A percentile compares a stretch with the other conserved stretches of the same genome.
Evolutionary conservation across 2,329 filamentous ascomycete genomes (phyloP).

Genomic region (Cryphonectria parasitica): DNA sequence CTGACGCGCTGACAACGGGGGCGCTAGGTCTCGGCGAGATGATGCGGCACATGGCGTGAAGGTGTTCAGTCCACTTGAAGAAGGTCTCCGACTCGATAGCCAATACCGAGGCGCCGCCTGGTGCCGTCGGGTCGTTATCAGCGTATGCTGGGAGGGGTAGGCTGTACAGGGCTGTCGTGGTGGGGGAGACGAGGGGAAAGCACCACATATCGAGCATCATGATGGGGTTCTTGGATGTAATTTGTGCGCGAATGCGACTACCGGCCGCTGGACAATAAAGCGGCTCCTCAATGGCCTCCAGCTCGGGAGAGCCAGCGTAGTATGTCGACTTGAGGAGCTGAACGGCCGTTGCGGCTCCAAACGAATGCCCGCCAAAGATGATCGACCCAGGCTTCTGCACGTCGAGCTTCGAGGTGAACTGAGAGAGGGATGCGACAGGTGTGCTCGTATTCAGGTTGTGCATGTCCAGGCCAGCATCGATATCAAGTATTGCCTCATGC

Average conservation of each 20-base stretch:
- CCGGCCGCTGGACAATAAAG: slow-evolving; percentile 63
- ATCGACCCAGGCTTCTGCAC: slow-evolving; percentile 74
- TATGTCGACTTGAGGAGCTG: slow-evolving; percentile 82
- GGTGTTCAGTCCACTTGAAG: slow-evolving; percentile 75
- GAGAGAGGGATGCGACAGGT: slow-evolving; percentile 53
- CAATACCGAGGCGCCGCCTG: slow-evolving; percentile 64
- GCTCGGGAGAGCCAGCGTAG: slow-evolving; percentile 58
- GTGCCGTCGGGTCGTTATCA: slow-evolving; percentile 50
- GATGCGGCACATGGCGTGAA: slow-evolving; percentile 68
- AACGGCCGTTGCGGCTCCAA: slow-evolving; percentile 73
- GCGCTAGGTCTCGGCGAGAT: slow-evolving; percentile 61
- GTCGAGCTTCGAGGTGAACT: slow-evolving; percentile 66
- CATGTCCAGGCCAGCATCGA: slow-evolving; percentile 60
- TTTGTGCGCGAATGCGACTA: slow-evolving; percentile 64
- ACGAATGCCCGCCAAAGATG: slow-evolving; percentile 79
- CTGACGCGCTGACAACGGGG: slow-evolving; percentile 44
- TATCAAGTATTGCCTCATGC: slow-evolving; percentile 67
- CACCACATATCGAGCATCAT: slow-evolving; percentile 83
- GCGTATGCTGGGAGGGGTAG: slow-evolving; percentile 78
- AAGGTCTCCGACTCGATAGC: slow-evolving; percentile 78
- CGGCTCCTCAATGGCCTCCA: slow-evolving; percentile 54
- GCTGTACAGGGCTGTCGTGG: slow-evolving; percentile 67
- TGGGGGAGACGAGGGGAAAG: slow-evolving; percentile 68
- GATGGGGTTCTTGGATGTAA: slow-evolving; percentile 68
- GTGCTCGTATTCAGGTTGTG: slow-evolving; percentile 58